Evolutionary conservation across 805 yeast species (phyloP).

Genomic region (Tetrapisispora taiwanensis): DNA sequence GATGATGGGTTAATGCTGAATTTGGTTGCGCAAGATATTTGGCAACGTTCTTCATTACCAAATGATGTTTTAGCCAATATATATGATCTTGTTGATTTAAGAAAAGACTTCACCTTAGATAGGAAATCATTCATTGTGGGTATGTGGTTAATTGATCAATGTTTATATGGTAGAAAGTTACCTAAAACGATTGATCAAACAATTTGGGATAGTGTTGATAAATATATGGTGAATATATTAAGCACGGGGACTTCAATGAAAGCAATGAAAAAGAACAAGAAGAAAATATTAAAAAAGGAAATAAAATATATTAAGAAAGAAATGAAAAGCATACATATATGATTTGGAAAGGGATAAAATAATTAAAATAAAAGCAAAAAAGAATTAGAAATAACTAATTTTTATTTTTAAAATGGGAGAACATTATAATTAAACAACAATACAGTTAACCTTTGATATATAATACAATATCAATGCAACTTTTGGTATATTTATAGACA

Average conservation of each 20-base stretch:
- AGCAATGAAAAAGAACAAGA: conserved; percentile 13
- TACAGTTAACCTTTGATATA: too few species aligned
- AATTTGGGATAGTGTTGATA: conserved; percentile 73
- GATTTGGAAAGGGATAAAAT: neutral
- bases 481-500: too few species aligned
- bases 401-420: too few species aligned
- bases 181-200: conserved; percentile 58
- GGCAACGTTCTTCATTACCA: conserved; percentile 71
- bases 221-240: conserved; percentile 11
- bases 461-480: too few species aligned
- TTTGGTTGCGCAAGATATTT: conserved; percentile 60
- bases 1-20: conserved; percentile 30
- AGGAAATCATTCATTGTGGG: conserved; percentile 87
- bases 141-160: conserved; percentile 95
- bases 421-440: too few species aligned
- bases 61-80: conserved; percentile 47
- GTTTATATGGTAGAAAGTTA: conserved; percentile 83
- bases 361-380: too few species aligned
- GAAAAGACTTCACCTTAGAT: conserved; percentile 64
- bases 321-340: conserved; percentile 20
- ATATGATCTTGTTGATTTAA: conserved; percentile 61
- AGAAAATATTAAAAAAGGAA: conserved; percentile 18
- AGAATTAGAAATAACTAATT: too few species aligned
- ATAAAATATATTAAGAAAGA: conserved; percentile 24
- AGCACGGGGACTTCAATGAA: conserved; percentile 6